phyloP scores from a whole-genome alignment of 2,329 filamentous ascomycete genomes.

The Xylariales sp. region DNA sequence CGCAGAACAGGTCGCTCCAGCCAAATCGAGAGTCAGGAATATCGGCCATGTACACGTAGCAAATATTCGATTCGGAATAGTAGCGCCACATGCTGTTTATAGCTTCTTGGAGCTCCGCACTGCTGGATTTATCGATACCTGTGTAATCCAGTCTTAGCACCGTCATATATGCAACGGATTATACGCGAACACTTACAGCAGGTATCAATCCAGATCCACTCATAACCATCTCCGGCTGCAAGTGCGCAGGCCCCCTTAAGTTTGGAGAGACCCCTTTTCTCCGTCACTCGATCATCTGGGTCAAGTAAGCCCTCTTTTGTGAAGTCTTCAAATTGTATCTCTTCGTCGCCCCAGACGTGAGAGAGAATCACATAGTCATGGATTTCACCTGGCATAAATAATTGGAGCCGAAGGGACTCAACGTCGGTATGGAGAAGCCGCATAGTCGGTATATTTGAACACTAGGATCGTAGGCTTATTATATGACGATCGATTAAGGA shows the following conservation, averaged over 20 bases:
- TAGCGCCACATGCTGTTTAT: constrained; percentile 17
- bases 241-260: constrained; percentile 5
- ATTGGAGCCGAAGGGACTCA: constrained; percentile 1
- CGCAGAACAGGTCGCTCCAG: not conserved
- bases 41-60: constrained; percentile 17
- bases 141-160: not conserved
- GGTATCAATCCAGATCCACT: constrained; percentile 24
- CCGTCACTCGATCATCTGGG: not conserved
- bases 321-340: constrained; percentile 6
- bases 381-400: constrained; percentile 8
- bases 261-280: not conserved
- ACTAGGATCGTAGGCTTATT: too few species aligned
- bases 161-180: not conserved
- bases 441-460: not conserved
- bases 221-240: constrained; percentile 16
- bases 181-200: constrained; percentile 12
- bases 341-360: constrained; percentile 15
- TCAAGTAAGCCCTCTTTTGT: constrained; percentile 11
- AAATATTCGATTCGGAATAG: constrained; percentile 15
- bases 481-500: too few species aligned
- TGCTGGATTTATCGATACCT: constrained; percentile 23
- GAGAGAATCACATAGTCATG: constrained; percentile 20
- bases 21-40: not conserved
- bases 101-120: constrained; percentile 17
- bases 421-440: constrained; percentile 2